Percentiles rank a stretch among this genome's conserved stretches.
These are phyloP conservation scores for Claviceps citrina DNA, from an alignment of 2,329 filamentous ascomycete species.

Conservation along the genomic window DNA sequence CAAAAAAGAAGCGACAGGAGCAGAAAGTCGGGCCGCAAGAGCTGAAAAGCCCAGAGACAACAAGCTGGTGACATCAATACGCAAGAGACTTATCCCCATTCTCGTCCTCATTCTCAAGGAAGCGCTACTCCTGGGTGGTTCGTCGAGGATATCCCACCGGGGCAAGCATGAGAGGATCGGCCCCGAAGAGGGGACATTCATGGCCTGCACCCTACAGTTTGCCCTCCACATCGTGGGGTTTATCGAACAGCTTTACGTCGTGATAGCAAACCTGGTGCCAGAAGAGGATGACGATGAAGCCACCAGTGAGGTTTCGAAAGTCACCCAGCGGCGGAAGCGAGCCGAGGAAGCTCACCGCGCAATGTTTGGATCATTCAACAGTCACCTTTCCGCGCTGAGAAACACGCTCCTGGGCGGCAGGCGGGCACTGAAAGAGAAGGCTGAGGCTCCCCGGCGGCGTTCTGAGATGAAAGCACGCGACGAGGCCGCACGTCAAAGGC, in stretches of 20 bases:
- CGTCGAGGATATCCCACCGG: not conserved
- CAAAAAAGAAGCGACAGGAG: not conserved
- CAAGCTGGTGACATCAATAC: conserved; percentile 6
- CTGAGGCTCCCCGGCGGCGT: not conserved
- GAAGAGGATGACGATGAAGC: not conserved
- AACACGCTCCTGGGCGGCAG: not conserved
- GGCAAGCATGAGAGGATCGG: not conserved
- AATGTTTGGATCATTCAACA: not conserved
- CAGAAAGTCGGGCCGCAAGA: not conserved
- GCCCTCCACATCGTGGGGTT: conserved; percentile 2
- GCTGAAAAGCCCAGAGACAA: not conserved
- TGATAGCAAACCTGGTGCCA: not conserved
- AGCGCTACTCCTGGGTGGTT: conserved; percentile 10
- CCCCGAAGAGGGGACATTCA: conserved; percentile 1
- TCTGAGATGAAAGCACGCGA: not conserved
- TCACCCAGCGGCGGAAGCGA: not conserved
- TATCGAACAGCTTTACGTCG: conserved; percentile 1
- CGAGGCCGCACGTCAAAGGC: not conserved
- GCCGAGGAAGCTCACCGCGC: too few relatives aligned
- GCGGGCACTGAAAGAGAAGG: not conserved
- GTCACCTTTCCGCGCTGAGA: not conserved
- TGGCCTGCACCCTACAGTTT: conserved; percentile 6
- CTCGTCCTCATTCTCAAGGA: conserved; percentile 12
- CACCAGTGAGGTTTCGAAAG: too few relatives aligned
- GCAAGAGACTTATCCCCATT: conserved; percentile 13